A percentile compares a stretch with the other conserved stretches of the same genome.
phyloP scores from a whole-genome alignment of 306 rosid species.

The Castanospermum australe region DNA sequence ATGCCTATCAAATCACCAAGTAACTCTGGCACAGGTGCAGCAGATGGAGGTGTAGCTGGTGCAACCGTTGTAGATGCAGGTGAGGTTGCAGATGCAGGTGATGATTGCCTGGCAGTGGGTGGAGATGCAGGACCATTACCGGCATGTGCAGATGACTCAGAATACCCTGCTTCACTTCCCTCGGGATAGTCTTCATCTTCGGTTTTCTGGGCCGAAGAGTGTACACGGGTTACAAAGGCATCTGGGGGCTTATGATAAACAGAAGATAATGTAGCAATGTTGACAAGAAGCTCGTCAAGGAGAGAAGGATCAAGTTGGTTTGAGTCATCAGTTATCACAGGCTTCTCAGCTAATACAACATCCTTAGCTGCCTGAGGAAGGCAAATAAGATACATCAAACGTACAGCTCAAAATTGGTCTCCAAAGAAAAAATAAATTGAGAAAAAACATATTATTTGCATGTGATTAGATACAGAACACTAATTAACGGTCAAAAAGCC shows the following conservation, averaged over 20 bases:
- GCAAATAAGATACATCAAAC: conserved; percentile 34
- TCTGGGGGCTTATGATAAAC: conserved; percentile 99
- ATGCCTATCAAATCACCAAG: conserved; percentile 93
- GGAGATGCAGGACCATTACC: conserved; percentile 66
- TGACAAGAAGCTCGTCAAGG: conserved; percentile 95
- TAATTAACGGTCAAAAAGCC: neutral
- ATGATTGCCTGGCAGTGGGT: conserved; percentile 53
- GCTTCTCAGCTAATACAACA: conserved; percentile 98
- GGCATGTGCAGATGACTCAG: conserved; percentile 63
- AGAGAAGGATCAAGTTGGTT: conserved; percentile 89
- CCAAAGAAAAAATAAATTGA: neutral
- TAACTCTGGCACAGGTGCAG: conserved; percentile 84
- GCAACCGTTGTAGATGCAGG: no score
- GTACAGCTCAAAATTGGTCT: neutral
- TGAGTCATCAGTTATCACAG: conserved; percentile 92
- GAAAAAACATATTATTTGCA: neutral
- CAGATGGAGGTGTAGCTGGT: conserved; percentile 53
- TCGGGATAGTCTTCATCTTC: conserved; percentile 91
- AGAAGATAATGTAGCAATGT: conserved; percentile 95
- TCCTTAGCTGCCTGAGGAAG: conserved; percentile 95
- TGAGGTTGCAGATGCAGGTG: conserved; percentile 44
- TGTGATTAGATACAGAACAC: neutral
- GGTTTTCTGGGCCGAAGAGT: conserved; percentile 57
- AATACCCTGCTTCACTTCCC: conserved; percentile 77
- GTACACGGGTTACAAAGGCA: conserved; percentile 83